Base-by-base conservation (phyloP, 2,329 filamentous ascomycete species). In the Chaetomium olivaceum region DNA sequence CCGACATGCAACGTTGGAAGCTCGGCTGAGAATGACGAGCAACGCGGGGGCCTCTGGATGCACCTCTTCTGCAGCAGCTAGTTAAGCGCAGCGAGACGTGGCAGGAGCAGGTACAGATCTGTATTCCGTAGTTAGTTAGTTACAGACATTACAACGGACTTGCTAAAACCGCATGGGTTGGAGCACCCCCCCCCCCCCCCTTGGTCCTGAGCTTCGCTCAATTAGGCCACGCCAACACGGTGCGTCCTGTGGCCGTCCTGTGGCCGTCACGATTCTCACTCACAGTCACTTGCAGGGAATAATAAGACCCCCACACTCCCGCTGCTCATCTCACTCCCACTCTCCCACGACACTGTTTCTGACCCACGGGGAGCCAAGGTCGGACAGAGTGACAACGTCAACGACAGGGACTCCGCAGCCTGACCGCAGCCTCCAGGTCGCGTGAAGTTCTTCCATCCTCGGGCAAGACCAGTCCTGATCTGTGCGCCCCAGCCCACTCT, bases 271-370 rank as follows among this genome's bases (percentile, higher is more conserved):
- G 62, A 60, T 64, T 67, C 64, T 59, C 61, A 65, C 64, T 57
- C 62, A 64, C 64, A 66, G 46, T 61, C 63, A 59, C 60, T 65
- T 63, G 58, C 59, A 60, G 63, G 66, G 64, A 64, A 65, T 66
- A 67, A 70, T 67, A 68, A 70, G 70, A 73, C 72, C 72, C 72
- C 72, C 72, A 74, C 72, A 71, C 72, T 69, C 71, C 71, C 71
- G 67, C 68, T 43, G 68, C 67, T 63, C 61, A 62, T 67, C 62
- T 62, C 65, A 68, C 68, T 67, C 64, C 61, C 70, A 65, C 68
- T 69, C 70, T 67, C 70, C 71, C 69, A 74, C 68, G 68, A 70
- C 62, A 54, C 46, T 57, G 61, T 57, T 46, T 55, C 55, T 64
- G 63, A 62, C 66, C 67, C 68, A 69, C 67, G 68, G 65, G 57